Conservation (phyloP, 2,329 filamentous ascomycete species). For the Podosphaera xanthii region DNA sequence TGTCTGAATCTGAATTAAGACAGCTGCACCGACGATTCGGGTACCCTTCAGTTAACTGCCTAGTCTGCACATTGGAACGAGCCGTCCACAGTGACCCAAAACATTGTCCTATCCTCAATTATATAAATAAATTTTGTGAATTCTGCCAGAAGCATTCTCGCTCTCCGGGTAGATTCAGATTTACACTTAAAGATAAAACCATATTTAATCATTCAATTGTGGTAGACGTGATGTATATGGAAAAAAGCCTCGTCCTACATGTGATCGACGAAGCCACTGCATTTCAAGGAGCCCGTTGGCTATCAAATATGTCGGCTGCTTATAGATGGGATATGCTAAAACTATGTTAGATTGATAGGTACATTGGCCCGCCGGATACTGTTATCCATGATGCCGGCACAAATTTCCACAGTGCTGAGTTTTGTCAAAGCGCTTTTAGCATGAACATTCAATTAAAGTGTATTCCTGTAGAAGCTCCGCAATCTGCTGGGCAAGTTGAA, state of each 20-base stretch:
- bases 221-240: conserved; percentile 3
- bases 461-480: conserved; percentile 1
- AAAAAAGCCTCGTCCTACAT: not conserved
- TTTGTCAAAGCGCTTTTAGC: not conserved
- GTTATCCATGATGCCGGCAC: not conserved
- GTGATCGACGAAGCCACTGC: conserved; percentile 1
- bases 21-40: not conserved
- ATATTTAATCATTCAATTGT: conserved; percentile 2
- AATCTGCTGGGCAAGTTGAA: conserved; percentile 1
- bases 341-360: conserved; percentile 2
- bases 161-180: not conserved
- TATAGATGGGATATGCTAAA: conserved; percentile 1
- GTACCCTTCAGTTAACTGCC: not conserved
- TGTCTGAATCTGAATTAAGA: not conserved
- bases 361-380: not conserved
- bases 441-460: not conserved
- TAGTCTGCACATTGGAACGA: not conserved
- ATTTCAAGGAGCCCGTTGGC: conserved; percentile 2
- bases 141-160: not conserved
- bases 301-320: not conserved
- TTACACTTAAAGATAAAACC: not conserved
- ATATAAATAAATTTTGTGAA: not conserved
- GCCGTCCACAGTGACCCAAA: not conserved
- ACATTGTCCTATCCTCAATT: not conserved
- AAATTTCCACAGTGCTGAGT: conserved; percentile 3